These are phyloP conservation scores for Penicillium corylophilum DNA, from an alignment of 2,329 filamentous ascomycete genomes.

Conservation along the genomic window DNA sequence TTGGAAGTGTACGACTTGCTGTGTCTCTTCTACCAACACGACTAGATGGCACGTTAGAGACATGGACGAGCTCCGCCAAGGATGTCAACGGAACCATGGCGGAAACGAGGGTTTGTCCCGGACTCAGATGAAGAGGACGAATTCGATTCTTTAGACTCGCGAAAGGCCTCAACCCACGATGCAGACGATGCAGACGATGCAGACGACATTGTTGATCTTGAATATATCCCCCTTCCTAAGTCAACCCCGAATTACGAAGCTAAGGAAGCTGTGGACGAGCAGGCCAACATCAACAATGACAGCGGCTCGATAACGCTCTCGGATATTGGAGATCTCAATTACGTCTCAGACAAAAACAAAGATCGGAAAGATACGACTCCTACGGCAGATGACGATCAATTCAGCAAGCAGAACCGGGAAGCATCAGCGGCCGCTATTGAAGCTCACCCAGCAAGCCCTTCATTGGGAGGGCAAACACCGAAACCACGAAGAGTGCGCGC, in stretches of 20 bases:
- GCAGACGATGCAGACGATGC: slow-evolving; percentile 11
- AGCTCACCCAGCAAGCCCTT: not conserved
- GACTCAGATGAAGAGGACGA: slow-evolving; percentile 51
- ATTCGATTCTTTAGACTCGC: slow-evolving; percentile 35
- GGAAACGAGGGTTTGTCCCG: slow-evolving; percentile 52
- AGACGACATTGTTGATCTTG: slow-evolving; percentile 13
- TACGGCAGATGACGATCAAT: not conserved
- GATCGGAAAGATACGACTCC: not conserved
- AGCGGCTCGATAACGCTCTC: slow-evolving; percentile 3
- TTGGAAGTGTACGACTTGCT: not conserved
- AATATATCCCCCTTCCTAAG: slow-evolving; percentile 18
- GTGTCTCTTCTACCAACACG: not conserved
- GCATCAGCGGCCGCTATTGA: not conserved
- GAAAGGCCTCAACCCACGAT: slow-evolving; percentile 5
- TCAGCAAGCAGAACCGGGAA: not conserved
- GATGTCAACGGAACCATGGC: slow-evolving; percentile 50
- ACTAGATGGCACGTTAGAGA: slow-evolving; percentile 32
- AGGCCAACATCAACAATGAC: not conserved
- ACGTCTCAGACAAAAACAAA: not conserved
- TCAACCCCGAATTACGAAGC: not conserved
- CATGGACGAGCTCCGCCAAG: slow-evolving; percentile 36
- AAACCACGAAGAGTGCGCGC: slow-evolving; percentile 11
- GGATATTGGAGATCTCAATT: not conserved
- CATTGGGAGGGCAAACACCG: slow-evolving; percentile 7
- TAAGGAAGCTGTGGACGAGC: slow-evolving; percentile 1